Evolutionary conservation across 2,329 filamentous ascomycete species (phyloP).

Genomic region (Pseudogymnoascus sp.): DNA sequence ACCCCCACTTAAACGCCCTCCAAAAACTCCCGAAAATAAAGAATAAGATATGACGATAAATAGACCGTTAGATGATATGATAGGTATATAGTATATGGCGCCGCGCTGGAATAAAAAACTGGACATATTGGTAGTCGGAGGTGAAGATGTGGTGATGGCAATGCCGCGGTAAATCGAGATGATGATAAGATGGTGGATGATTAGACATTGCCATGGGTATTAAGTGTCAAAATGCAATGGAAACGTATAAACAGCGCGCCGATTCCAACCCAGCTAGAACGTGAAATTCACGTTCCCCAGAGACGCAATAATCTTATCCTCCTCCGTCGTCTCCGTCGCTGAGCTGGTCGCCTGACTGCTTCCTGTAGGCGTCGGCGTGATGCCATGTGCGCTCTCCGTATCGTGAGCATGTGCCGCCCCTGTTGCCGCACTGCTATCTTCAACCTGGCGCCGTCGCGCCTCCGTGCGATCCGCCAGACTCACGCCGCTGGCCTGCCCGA

Average conservation of each 20-base stretch:
- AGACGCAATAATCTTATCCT: slow-evolving; percentile 45
- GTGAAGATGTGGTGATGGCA: background rate
- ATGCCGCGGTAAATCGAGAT: background rate
- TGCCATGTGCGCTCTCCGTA: slow-evolving; percentile 15
- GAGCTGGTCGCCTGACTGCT: slow-evolving; percentile 26
- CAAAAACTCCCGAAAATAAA: background rate
- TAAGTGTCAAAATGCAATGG: background rate
- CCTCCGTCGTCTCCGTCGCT: slow-evolving; percentile 32
- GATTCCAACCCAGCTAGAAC: slow-evolving; percentile 36
- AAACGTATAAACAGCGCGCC: slow-evolving; percentile 4
- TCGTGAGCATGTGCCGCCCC: slow-evolving; percentile 13
- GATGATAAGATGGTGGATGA: background rate
- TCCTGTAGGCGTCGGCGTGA: slow-evolving; percentile 11
- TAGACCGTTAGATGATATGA: slow-evolving; percentile 4
- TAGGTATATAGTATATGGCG: slow-evolving; percentile 1
- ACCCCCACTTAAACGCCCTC: background rate
- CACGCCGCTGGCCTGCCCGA: slow-evolving; percentile 23
- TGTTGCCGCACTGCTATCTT: slow-evolving; percentile 19
- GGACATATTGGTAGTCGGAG: background rate
- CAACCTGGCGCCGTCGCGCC: slow-evolving; percentile 19
- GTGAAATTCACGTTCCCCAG: slow-evolving; percentile 55
- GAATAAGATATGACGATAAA: background rate
- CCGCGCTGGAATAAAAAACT: slow-evolving; percentile 6
- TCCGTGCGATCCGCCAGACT: slow-evolving; percentile 22
- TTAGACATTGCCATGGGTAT: background rate